Evolutionary conservation across 306 rosid species (phyloP).

Genomic region (Fragaria iinumae): DNA sequence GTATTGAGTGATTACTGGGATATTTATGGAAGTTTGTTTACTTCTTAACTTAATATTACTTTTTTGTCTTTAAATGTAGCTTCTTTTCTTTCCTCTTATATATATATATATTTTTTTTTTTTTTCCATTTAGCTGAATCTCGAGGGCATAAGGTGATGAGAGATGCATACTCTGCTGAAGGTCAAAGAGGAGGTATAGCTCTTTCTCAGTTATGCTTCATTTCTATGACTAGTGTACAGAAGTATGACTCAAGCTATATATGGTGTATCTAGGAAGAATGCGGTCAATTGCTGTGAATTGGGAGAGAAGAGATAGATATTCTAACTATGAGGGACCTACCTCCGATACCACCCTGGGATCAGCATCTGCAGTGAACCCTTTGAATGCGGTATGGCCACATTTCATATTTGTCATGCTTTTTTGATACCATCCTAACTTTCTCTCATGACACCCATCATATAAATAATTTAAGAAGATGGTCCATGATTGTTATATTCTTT

Average conservation of each 20-base stretch:
- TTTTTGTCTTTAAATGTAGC: constrained; percentile 10
- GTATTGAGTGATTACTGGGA: background rate
- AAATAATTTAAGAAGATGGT: background rate
- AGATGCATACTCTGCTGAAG: constrained; percentile 60
- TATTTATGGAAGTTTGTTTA: background rate
- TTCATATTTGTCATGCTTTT: constrained; percentile 20
- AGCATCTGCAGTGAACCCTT: constrained; percentile 49
- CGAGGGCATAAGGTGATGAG: constrained; percentile 57
- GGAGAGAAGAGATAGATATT: constrained; percentile 80
- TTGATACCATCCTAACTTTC: constrained; percentile 6
- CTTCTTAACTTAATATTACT: background rate
- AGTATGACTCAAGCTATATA: constrained; percentile 22
- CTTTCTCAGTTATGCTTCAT: constrained; percentile 23
- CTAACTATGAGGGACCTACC: constrained; percentile 58
- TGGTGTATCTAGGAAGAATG: constrained; percentile 58
- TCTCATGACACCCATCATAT: constrained; percentile 12
- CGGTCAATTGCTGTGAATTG: constrained; percentile 62
- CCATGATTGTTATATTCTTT: background rate
- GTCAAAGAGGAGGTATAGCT: constrained; percentile 68
- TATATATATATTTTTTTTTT: constrained; percentile 3
- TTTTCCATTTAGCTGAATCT: constrained; percentile 48
- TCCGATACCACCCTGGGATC: constrained; percentile 54
- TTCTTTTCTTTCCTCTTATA: constrained; percentile 10
- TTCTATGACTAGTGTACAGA: constrained; percentile 21
- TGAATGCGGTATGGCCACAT: constrained; percentile 51